Evolutionary conservation across 2,329 filamentous ascomycete species (phyloP).

Genomic region (Claviceps sp.): DNA sequence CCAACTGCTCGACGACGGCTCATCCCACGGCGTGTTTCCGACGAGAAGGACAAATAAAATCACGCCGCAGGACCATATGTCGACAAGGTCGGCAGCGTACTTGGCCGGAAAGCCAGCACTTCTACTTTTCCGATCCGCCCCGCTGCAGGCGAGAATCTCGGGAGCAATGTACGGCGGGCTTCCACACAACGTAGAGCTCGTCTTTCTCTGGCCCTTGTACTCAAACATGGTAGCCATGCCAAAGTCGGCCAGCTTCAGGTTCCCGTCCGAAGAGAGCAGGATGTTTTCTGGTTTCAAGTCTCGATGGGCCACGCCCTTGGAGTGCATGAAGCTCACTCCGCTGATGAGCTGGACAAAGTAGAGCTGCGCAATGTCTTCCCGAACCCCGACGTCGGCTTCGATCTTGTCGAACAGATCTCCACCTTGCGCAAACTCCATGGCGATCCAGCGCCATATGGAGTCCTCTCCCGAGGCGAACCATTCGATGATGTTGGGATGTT

Average conservation of each 20-base stretch:
- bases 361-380: slow-evolving; percentile 85
- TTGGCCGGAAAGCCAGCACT: slow-evolving; percentile 30
- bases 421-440: slow-evolving; percentile 92
- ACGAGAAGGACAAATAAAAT: slow-evolving; percentile 94
- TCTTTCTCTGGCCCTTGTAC: slow-evolving; percentile 71
- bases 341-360: slow-evolving; percentile 89
- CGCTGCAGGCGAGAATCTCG: slow-evolving; percentile 56
- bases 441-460: slow-evolving; percentile 83
- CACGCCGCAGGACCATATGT: slow-evolving; percentile 96
- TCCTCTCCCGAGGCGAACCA: slow-evolving; percentile 87
- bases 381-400: slow-evolving; percentile 91
- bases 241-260: slow-evolving; percentile 92
- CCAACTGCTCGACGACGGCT: slow-evolving; percentile 72
- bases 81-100: slow-evolving; percentile 68
- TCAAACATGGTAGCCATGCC: slow-evolving; percentile 89
- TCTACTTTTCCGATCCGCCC: slow-evolving; percentile 31
- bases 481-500: slow-evolving; percentile 86
- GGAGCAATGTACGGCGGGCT: slow-evolving; percentile 96
- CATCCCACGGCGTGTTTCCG: slow-evolving; percentile 96
- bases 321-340: slow-evolving; percentile 90
- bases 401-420: slow-evolving; percentile 99
- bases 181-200: slow-evolving; percentile 81
- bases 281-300: slow-evolving; percentile 95
- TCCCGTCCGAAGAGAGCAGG: slow-evolving; percentile 68
- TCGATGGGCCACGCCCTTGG: slow-evolving; percentile 85